Evolutionary conservation across 2,329 filamentous ascomycete species (phyloP), one percentile per base, ranked within the genome.

Genomic region (Trichoderma sp.): DNA sequence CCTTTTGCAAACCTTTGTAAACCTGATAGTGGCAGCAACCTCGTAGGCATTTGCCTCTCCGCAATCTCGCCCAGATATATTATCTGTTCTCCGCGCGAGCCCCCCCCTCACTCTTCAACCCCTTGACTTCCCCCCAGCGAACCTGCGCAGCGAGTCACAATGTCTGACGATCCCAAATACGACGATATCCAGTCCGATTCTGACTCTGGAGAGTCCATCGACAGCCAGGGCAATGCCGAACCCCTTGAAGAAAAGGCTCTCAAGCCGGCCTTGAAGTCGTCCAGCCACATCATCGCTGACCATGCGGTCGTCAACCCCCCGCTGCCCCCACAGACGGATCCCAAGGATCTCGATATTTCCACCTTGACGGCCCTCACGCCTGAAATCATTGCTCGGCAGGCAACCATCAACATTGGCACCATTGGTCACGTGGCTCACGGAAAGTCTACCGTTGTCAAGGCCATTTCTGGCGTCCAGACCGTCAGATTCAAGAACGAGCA

Each of bases 401-500:
- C 95, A 67, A 99, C 95, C 67, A 97, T 98, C 86, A 98, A 98
- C 83, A 97, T 98, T 75, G 95, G 94, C 72, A 97, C 95, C 70
- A 98, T 99, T 80, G 94, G 94, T 67, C 95, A 98, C 81, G 94
- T 98, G 86, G 95, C 95, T 78, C 94, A 98, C 91, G 94, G 94
- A 79, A 98, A 98, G 82, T 97, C 93, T 70, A 99, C 95, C 25
- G 95, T 99, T 60, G 95, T 99, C 76, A 99, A 99, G 87, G 95
- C 95, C 76, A 98, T 99, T 76, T 98, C 95, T 2, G 95, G 95
- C 71, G 95, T 99, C 71, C 95, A 99, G 87, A 99, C 95, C 19
- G 95, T 99, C 78, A 89, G 95, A 74, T 99, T 99, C 87, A 99
- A 99, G 91, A 99, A 98, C 84, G 95, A 99, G 84, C 84, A 97